Conservation (phyloP, 176 grass and related monocot genomes). For the Eleusine indica region DNA sequence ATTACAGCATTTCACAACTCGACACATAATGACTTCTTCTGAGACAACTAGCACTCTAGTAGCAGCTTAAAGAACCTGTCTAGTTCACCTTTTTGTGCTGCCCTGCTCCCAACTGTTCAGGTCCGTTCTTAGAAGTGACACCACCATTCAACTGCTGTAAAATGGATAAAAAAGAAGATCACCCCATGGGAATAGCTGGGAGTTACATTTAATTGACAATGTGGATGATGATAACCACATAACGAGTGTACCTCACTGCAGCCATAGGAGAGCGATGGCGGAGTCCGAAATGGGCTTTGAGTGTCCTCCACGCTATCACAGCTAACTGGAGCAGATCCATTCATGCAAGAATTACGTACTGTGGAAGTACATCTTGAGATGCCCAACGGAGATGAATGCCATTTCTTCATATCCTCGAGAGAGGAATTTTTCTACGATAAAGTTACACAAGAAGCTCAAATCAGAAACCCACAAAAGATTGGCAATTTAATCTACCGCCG, state of each 20-base stretch:
- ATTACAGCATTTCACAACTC: conserved; percentile 22
- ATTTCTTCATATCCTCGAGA: conserved; percentile 62
- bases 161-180: conserved; percentile 31
- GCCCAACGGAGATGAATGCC: conserved; percentile 59
- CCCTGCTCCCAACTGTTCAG: conserved; percentile 49
- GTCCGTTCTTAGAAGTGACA: conserved; percentile 40
- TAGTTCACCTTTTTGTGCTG: conserved; percentile 80
- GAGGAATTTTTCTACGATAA: conserved; percentile 55
- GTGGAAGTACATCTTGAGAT: conserved; percentile 44
- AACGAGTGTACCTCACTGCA: conserved; percentile 54
- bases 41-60: conserved; percentile 8
- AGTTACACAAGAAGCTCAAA: conserved; percentile 21
- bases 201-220: conserved; percentile 9
- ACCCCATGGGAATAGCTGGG: background rate
- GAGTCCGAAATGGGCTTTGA: conserved; percentile 80
- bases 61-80: conserved; percentile 10
- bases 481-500: background rate
- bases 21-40: conserved; percentile 1
- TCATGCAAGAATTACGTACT: conserved; percentile 15
- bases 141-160: conserved; percentile 44
- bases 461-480: background rate
- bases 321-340: conserved; percentile 33
- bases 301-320: conserved; percentile 48
- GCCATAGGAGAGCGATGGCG: conserved; percentile 73
- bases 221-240: background rate